Evolutionary conservation across 805 yeast species (phyloP).

Genomic region (Tetrapisispora namnaoensis): DNA sequence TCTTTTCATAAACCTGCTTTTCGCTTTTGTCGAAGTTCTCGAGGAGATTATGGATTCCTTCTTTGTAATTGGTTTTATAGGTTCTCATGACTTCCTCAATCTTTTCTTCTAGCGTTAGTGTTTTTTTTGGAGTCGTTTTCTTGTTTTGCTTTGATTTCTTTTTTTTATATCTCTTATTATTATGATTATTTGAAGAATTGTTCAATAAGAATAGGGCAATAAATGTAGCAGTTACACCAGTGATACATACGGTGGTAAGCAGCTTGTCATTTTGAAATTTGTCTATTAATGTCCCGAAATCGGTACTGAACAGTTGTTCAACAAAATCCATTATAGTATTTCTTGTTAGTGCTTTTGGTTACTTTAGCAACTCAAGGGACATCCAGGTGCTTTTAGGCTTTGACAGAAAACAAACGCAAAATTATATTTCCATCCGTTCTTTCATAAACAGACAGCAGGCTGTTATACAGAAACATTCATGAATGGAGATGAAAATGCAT

Average conservation of each 20-base stretch:
- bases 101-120: conserved; percentile 19
- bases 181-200: background rate
- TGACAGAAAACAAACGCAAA: no score
- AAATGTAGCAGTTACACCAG: conserved; percentile 2
- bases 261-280: background rate
- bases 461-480: no score
- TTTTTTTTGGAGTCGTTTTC: conserved; percentile 9
- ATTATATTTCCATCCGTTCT: no score
- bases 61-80: conserved; percentile 21
- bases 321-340: background rate
- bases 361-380: no score
- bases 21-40: conserved; percentile 14
- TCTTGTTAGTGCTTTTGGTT: background rate
- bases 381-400: no score
- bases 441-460: no score
- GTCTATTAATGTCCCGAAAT: background rate
- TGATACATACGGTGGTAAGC: conserved; percentile 1
- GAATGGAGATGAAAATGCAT: no score
- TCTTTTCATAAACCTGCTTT: conserved; percentile 36
- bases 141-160: conserved; percentile 5
- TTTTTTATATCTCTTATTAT: background rate
- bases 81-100: conserved; percentile 19
- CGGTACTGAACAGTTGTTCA: background rate
- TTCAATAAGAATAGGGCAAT: background rate
- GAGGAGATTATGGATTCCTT: conserved; percentile 14